Percentiles rank a stretch among this genome's conserved stretches.
Evolutionary conservation across 345 rosid genomes (phyloP).

Genomic region (Euphorbia tirucalli): DNA sequence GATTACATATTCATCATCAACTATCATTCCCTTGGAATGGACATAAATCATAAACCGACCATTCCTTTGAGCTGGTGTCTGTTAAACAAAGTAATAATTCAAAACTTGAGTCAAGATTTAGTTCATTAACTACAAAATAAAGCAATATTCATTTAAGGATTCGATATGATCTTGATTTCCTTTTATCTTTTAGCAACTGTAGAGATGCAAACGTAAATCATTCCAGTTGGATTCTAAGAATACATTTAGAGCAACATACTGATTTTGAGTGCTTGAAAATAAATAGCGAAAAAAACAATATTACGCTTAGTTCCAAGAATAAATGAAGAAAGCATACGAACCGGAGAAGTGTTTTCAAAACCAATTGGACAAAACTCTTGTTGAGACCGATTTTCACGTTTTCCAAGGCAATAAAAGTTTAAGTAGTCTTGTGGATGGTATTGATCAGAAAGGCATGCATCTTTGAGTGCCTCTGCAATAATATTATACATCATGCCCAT

Average conservation of each 20-base stretch:
- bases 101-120: too few species aligned
- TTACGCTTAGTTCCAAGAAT: not conserved
- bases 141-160: not conserved
- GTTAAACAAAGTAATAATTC: slow-evolving; percentile 4
- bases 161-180: not conserved
- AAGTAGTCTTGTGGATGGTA: slow-evolving; percentile 56
- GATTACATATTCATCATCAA: slow-evolving; percentile 65
- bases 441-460: slow-evolving; percentile 38
- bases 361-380: slow-evolving; percentile 9
- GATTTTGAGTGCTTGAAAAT: not conserved
- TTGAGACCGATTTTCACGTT: slow-evolving; percentile 40
- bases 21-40: slow-evolving; percentile 74
- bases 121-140: too few species aligned
- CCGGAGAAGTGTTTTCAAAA: slow-evolving; percentile 44
- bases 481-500: slow-evolving; percentile 68
- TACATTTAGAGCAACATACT: not conserved
- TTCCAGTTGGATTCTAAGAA: too few species aligned
- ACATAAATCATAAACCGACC: slow-evolving; percentile 70
- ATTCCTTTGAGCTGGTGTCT: slow-evolving; percentile 45
- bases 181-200: too few species aligned
- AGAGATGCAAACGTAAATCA: too few species aligned
- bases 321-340: slow-evolving; percentile 18
- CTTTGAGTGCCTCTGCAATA: slow-evolving; percentile 44
- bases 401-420: slow-evolving; percentile 74
- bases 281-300: not conserved